Evolutionary conservation across 2,329 filamentous ascomycete species (phyloP).

Genomic region (Macrophomina tecta): DNA sequence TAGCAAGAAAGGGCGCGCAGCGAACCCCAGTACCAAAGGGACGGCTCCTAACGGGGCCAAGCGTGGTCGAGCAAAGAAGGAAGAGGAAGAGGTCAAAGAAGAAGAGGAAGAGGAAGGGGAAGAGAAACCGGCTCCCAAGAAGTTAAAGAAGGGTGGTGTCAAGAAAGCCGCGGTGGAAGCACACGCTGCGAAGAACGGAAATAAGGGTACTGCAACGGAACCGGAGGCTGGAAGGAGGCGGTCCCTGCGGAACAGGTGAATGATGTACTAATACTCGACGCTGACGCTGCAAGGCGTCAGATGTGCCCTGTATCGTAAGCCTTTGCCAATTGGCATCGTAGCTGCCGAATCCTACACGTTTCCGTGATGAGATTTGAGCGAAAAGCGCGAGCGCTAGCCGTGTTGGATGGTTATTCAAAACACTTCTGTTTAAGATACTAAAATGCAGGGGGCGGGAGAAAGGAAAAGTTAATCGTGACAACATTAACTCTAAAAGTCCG

Average conservation of each 20-base stretch:
- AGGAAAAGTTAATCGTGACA: background rate
- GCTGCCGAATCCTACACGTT: background rate
- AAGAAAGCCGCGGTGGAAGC: slow-evolving; percentile 29
- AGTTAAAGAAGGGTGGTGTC: slow-evolving; percentile 4
- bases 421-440: background rate
- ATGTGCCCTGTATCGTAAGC: too few relatives aligned
- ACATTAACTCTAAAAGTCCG: background rate
- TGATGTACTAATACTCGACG: background rate
- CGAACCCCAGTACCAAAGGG: background rate
- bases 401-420: too few relatives aligned
- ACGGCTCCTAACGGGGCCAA: background rate
- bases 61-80: slow-evolving; percentile 12
- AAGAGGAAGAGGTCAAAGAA: slow-evolving; percentile 11
- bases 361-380: background rate
- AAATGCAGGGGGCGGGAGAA: background rate
- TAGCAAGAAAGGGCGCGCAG: slow-evolving; percentile 34
- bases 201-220: slow-evolving; percentile 11
- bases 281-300: too few relatives aligned
- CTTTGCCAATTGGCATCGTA: too few relatives aligned
- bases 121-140: slow-evolving; percentile 16
- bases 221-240: slow-evolving; percentile 9
- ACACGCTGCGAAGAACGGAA: slow-evolving; percentile 10
- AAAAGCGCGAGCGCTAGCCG: background rate
- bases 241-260: slow-evolving; percentile 20
- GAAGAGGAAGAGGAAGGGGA: slow-evolving; percentile 13